Percentiles rank a stretch among this genome's conserved stretches.
These are phyloP conservation scores for Larix kaempferi DNA, from an alignment of 75 land plant species.

Conservation along the genomic window DNA sequence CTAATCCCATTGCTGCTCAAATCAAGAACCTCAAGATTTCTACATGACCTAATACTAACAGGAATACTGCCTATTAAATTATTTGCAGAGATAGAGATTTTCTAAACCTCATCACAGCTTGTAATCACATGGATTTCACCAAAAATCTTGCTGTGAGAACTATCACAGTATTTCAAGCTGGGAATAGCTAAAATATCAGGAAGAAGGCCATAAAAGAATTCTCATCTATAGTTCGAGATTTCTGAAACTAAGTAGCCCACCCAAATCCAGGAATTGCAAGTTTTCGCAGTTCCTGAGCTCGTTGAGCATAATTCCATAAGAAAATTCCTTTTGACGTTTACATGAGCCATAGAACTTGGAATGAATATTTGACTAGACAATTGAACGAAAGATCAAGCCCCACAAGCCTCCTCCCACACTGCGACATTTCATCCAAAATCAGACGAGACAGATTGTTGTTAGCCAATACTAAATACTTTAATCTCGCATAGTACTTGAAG, in stretches of 20 bases:
- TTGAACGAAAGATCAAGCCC: constrained; percentile 68
- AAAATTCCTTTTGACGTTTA: constrained; percentile 52
- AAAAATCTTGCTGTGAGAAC: too few species aligned
- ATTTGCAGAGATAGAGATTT: constrained; percentile 62
- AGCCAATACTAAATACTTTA: constrained; percentile 41
- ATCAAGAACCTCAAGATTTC: too few species aligned
- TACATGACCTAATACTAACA: too few species aligned
- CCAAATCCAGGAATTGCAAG: too few species aligned
- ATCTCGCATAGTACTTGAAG: too few species aligned
- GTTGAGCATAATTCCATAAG: constrained; percentile 48
- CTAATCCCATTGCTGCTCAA: too few species aligned
- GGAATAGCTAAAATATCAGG: constrained; percentile 18
- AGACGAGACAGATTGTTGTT: constrained; percentile 43
- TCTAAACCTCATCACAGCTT: too few species aligned
- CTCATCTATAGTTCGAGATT: too few species aligned
- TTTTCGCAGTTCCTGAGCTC: constrained; percentile 37
- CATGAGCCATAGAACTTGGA: constrained; percentile 22
- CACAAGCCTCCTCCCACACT: constrained; percentile 48
- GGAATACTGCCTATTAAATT: too few species aligned
- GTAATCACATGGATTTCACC: constrained; percentile 41
- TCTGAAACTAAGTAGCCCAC: constrained; percentile 29
- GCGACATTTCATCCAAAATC: too few species aligned
- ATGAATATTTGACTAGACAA: constrained; percentile 40
- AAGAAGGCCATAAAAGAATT: constrained; percentile 15
- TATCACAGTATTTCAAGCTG: too few species aligned